Conservation (phyloP, 768 basidiomycete genomes). For the Boletus huronensis region DNA sequence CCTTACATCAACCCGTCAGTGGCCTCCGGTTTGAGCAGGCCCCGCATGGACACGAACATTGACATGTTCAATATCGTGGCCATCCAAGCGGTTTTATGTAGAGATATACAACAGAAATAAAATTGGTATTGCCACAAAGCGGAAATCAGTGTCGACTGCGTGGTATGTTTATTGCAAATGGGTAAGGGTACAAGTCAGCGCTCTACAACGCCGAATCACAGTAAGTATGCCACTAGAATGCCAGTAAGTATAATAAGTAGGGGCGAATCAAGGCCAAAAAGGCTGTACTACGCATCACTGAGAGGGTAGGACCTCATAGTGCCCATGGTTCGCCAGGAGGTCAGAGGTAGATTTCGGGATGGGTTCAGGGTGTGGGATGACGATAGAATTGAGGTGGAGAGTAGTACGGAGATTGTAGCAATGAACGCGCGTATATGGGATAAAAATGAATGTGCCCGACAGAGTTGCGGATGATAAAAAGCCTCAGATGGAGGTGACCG, state of each 20-base stretch:
- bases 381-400: slow-evolving; percentile 27
- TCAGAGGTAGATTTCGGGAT: slow-evolving; percentile 7
- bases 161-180: slow-evolving; percentile 25
- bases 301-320: background rate
- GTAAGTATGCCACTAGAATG: slow-evolving; percentile 34
- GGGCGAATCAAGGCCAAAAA: slow-evolving; percentile 15
- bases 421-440: slow-evolving; percentile 25
- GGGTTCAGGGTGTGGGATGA: slow-evolving; percentile 17
- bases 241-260: slow-evolving; percentile 31
- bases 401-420: slow-evolving; percentile 28
- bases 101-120: slow-evolving; percentile 10
- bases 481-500: slow-evolving; percentile 18
- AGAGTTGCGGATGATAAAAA: slow-evolving; percentile 23
- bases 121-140: slow-evolving; percentile 7
- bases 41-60: slow-evolving; percentile 56
- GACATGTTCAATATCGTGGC: background rate
- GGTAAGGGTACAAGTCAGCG: slow-evolving; percentile 32
- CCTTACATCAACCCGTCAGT: slow-evolving; percentile 38
- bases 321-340: slow-evolving; percentile 17
- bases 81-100: slow-evolving; percentile 5
- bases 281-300: slow-evolving; percentile 17
- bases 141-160: slow-evolving; percentile 11
- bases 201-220: slow-evolving; percentile 29
- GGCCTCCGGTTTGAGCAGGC: slow-evolving; percentile 89
- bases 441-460: slow-evolving; percentile 28